Evolutionary conservation across 345 rosid species (phyloP), one percentile per base, ranked within the genome.

Genomic region (Draba incana): DNA sequence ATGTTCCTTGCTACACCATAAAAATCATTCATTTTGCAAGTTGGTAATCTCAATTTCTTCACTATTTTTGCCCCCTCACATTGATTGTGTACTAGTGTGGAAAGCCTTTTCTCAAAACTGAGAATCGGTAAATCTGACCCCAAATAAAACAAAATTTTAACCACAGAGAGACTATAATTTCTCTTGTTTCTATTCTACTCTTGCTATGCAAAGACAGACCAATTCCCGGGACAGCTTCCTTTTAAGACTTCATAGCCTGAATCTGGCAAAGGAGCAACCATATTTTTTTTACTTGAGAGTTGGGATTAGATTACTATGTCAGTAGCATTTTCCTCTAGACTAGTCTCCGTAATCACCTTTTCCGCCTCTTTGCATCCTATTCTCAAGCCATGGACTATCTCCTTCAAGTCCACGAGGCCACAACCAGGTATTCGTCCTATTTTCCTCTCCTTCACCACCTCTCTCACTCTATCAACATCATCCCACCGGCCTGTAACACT

Each of bases 321-420:
- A 57, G 66, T 65, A 23, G 43, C 47, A 12, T 43, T 51, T 44
- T 42, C 43, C 56, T 58, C 77, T 51, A 73, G 4, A 43, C 56
- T 69, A 68, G 47, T 62, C 66, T 75, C 74, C 2, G 13, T 48
- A 13, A 48, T 41, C 31, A 54, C 54, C 20, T 39, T 55, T 64
- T 68, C 74, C 8, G 50, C 6, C 25, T 69, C 75, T 47, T 56
- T 6, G 56, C 15, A 41, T 48, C 49, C 75, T 33, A 57, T 15
- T 63, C 15, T 49, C 47, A 63, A 43, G 61, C 66, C 51, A 66
- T 88, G 88, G 68, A 86, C 92, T 46, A 84, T 84, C 58, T 83
- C 71, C 10, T 83, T 84, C 85, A 88, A 75, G 71, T 88, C 88
- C 23, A 84, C 75, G 14, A 88, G 91, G 72, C 80, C 69, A 62